These are phyloP conservation scores for Amanita brunnescens DNA, from an alignment of 768 basidiomycete genomes.

Conservation along the genomic window DNA sequence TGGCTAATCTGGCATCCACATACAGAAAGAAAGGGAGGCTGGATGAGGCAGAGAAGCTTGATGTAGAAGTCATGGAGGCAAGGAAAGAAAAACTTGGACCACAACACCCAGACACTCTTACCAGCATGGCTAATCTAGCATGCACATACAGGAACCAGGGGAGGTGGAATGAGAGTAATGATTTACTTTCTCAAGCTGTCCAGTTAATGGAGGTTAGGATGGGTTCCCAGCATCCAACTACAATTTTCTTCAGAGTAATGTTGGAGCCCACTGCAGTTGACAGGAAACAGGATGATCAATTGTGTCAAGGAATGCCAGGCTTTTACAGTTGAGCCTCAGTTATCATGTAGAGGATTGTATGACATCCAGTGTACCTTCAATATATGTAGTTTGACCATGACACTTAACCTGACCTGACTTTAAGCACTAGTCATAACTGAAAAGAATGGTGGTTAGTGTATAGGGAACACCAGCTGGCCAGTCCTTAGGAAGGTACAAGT, in stretches of 20 bases:
- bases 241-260: neutral
- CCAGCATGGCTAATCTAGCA: neutral
- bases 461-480: no score
- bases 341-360: no score
- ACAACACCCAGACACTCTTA: neutral
- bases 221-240: neutral
- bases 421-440: no score
- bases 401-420: no score
- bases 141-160: neutral
- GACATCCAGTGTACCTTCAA: no score
- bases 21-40: neutral
- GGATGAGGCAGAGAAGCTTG: neutral
- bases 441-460: no score
- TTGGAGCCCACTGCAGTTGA: neutral
- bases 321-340: no score
- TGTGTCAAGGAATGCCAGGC: no score
- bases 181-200: neutral
- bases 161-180: neutral
- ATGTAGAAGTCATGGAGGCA: neutral
- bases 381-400: no score
- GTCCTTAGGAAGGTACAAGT: no score
- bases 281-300: no score
- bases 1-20: neutral
- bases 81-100: neutral
- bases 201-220: neutral